Evolutionary conservation across 164 flowering plant species (phyloP).

Genomic region (Piper longum): DNA sequence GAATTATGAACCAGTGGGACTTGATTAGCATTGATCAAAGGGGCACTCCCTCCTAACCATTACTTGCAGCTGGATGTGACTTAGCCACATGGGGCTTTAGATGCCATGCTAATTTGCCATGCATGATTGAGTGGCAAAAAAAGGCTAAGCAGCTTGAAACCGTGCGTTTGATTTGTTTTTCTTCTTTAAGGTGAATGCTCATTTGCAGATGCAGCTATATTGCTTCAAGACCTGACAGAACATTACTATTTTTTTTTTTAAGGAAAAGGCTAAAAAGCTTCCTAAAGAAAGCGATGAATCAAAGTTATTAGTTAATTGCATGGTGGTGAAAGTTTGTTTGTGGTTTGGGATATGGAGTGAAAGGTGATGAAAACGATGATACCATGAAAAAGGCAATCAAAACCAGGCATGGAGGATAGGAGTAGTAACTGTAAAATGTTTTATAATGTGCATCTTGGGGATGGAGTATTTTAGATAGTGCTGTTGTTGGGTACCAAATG

Average conservation of each 20-base stretch:
- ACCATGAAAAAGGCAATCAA: background rate
- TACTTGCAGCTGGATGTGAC: background rate
- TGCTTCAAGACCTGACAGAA: background rate
- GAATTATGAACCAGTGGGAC: background rate
- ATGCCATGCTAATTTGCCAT: background rate
- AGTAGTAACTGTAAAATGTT: background rate
- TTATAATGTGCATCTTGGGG: background rate
- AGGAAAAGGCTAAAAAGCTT: background rate
- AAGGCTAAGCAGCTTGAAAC: background rate
- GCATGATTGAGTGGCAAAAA: background rate
- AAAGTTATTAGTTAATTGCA: background rate
- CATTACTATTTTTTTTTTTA: no score
- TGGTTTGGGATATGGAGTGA: background rate
- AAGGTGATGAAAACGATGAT: background rate
- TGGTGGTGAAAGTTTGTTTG: background rate
- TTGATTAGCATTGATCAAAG: background rate
- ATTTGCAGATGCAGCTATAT: no score
- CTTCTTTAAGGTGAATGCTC: no score
- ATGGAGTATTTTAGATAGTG: background rate
- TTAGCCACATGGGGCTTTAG: background rate
- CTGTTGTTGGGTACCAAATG: slow-evolving; percentile 7
- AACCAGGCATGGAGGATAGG: no score
- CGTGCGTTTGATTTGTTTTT: background rate
- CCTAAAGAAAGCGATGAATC: background rate
- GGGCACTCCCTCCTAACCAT: background rate